Conservation (phyloP, 1,284 basidiomycete genomes). For the Cystobasidium slooffiae region DNA sequence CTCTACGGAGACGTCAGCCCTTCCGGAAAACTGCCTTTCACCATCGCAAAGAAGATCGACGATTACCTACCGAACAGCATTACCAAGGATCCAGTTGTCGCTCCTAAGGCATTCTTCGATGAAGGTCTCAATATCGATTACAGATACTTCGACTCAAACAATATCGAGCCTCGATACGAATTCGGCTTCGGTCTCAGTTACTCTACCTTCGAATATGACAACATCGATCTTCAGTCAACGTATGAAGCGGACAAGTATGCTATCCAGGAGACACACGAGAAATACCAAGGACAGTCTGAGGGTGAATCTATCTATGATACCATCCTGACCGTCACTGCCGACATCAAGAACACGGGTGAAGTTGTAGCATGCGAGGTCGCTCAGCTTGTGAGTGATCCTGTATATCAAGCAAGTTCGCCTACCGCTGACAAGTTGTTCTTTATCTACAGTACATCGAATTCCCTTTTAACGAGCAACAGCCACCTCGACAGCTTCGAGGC, state of each 20-base stretch:
- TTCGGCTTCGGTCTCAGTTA: slow-evolving; percentile 62
- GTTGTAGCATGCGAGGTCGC: slow-evolving; percentile 58
- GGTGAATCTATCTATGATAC: slow-evolving; percentile 55
- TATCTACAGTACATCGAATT: slow-evolving; percentile 57
- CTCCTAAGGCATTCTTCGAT: slow-evolving; percentile 47
- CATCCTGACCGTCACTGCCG: slow-evolving; percentile 56
- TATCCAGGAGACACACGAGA: slow-evolving; percentile 34
- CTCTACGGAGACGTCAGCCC: slow-evolving; percentile 62
- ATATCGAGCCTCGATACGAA: slow-evolving; percentile 59
- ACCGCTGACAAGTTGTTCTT: not conserved
- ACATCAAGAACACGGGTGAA: slow-evolving; percentile 59
- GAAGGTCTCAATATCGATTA: slow-evolving; percentile 67
- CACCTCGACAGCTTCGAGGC: slow-evolving; percentile 49
- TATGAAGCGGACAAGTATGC: slow-evolving; percentile 59
- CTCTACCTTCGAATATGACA: slow-evolving; percentile 57
- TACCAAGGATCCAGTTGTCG: slow-evolving; percentile 48
- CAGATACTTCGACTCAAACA: slow-evolving; percentile 59
- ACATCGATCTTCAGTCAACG: slow-evolving; percentile 51
- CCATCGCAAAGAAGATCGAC: slow-evolving; percentile 64
- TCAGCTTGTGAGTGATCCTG: slow-evolving; percentile 57
- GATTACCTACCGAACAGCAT: slow-evolving; percentile 63
- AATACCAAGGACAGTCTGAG: slow-evolving; percentile 25
- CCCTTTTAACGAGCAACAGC: slow-evolving; percentile 56
- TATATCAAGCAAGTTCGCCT: not conserved
- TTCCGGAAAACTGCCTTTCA: slow-evolving; percentile 59